Conservation (phyloP, 2,329 filamentous ascomycete species). For the Pseudopithomyces chartarum region DNA sequence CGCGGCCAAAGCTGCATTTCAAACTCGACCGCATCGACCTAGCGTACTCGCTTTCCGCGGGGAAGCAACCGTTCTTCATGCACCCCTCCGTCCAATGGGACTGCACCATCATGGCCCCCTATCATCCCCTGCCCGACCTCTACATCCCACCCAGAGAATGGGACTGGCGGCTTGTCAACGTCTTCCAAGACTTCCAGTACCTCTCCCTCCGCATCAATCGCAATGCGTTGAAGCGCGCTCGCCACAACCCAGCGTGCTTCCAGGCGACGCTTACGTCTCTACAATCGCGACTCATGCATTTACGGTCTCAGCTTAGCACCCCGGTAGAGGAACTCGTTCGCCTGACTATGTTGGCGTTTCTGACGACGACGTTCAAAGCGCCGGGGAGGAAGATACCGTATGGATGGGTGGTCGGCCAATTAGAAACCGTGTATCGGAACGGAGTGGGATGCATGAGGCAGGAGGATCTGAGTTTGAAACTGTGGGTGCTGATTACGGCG, state of each 20-base stretch:
- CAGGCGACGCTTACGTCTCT: slow-evolving; percentile 16
- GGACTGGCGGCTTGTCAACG: slow-evolving; percentile 11
- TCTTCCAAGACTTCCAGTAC: slow-evolving; percentile 18
- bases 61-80: slow-evolving; percentile 15
- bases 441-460: background rate
- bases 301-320: background rate
- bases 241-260: slow-evolving; percentile 9
- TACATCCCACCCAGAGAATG: background rate
- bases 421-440: background rate
- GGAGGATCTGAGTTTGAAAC: background rate
- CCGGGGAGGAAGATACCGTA: slow-evolving; percentile 18
- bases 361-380: slow-evolving; percentile 18
- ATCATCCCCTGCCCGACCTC: background rate
- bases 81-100: slow-evolving; percentile 10
- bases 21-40: slow-evolving; percentile 25
- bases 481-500: slow-evolving; percentile 12
- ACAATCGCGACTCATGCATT: slow-evolving; percentile 17
- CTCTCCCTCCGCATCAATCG: slow-evolving; percentile 12
- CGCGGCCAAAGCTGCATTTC: slow-evolving; percentile 17
- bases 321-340: slow-evolving; percentile 7
- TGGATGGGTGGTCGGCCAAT: slow-evolving; percentile 1
- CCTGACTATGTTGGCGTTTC: slow-evolving; percentile 12
- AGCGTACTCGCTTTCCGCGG: slow-evolving; percentile 16
- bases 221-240: slow-evolving; percentile 3
- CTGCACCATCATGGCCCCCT: background rate